These are phyloP conservation scores for Myxozyma sirexii DNA, from an alignment of 805 yeast species.

Conservation along the genomic window DNA sequence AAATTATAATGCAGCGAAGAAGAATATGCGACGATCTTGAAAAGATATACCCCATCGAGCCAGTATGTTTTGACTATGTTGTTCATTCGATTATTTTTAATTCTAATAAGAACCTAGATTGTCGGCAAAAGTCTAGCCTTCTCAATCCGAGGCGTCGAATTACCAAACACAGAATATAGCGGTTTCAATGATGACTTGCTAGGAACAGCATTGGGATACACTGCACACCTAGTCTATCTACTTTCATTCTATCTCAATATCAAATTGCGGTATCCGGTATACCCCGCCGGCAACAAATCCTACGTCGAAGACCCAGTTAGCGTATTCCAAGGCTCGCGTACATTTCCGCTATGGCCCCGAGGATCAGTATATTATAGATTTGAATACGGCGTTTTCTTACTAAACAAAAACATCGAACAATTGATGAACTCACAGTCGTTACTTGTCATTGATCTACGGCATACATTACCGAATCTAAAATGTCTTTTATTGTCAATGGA, in stretches of 20 bases:
- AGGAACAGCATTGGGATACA: conserved; percentile 52
- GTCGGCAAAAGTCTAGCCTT: conserved; percentile 35
- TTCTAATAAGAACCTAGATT: too few species aligned
- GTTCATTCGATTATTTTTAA: too few species aligned
- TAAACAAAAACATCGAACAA: conserved; percentile 54
- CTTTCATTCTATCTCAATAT: conserved; percentile 49
- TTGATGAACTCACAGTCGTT: conserved; percentile 41
- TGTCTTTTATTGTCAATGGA: conserved; percentile 33
- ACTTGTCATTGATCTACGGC: conserved; percentile 34
- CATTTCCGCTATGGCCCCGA: conserved; percentile 56
- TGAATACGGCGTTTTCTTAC: conserved; percentile 53
- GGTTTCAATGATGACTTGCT: conserved; percentile 36
- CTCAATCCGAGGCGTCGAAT: conserved; percentile 43
- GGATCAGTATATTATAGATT: conserved; percentile 50
- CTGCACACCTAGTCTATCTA: conserved; percentile 48
- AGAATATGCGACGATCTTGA: conserved; percentile 40
- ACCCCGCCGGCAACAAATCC: conserved; percentile 52
- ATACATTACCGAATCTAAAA: conserved; percentile 35
- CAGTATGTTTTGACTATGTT: too few species aligned
- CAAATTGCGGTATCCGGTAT: conserved; percentile 54
- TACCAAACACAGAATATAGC: conserved; percentile 38
- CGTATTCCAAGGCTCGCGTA: conserved; percentile 44
- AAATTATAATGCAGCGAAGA: conserved; percentile 22
- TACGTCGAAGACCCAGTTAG: conserved; percentile 55
- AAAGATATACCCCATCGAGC: conserved; percentile 42